Evolutionary conservation across 495 filamentous ascomycete species (phyloP).

Genomic region (Neurospora intermedia): DNA sequence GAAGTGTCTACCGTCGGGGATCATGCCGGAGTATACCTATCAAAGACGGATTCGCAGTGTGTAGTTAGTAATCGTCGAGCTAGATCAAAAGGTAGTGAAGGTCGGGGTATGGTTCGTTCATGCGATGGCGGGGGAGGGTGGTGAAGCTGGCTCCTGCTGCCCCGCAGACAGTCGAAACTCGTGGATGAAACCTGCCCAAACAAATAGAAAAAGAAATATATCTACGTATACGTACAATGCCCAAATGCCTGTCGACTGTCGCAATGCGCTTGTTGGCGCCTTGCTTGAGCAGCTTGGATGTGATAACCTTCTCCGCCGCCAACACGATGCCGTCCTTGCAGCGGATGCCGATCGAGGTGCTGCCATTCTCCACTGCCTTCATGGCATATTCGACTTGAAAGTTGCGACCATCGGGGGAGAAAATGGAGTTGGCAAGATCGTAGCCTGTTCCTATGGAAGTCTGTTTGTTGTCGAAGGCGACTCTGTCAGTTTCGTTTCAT

Average conservation of each 20-base stretch:
- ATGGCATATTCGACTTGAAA: constrained; percentile 99
- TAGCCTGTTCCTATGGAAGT: constrained; percentile 99
- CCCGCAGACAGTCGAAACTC: background rate
- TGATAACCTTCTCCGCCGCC: constrained; percentile 91
- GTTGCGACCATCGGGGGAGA: constrained; percentile 96
- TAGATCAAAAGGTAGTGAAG: background rate
- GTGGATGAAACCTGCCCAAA: background rate
- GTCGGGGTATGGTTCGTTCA: background rate
- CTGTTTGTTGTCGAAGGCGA: constrained; percentile 31
- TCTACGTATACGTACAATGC: constrained; percentile 54
- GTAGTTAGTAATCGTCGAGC: background rate
- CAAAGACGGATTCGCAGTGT: background rate
- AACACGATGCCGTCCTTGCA: constrained; percentile 96
- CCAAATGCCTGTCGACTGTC: constrained; percentile 86
- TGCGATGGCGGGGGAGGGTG: background rate
- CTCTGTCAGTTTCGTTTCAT: constrained; percentile 1
- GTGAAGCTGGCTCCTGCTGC: constrained; percentile 1
- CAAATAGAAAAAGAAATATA: background rate
- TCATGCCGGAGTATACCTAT: constrained; percentile 84
- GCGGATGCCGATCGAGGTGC: constrained; percentile 89
- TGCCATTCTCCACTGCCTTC: constrained; percentile 97
- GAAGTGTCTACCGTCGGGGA: constrained; percentile 93
- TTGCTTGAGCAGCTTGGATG: constrained; percentile 86
- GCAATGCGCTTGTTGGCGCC: constrained; percentile 94
- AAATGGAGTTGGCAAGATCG: constrained; percentile 98